Evolutionary conservation across 768 basidiomycete genomes (phyloP), one percentile per base, ranked within the genome.

Genomic region (Mycena rosella): DNA sequence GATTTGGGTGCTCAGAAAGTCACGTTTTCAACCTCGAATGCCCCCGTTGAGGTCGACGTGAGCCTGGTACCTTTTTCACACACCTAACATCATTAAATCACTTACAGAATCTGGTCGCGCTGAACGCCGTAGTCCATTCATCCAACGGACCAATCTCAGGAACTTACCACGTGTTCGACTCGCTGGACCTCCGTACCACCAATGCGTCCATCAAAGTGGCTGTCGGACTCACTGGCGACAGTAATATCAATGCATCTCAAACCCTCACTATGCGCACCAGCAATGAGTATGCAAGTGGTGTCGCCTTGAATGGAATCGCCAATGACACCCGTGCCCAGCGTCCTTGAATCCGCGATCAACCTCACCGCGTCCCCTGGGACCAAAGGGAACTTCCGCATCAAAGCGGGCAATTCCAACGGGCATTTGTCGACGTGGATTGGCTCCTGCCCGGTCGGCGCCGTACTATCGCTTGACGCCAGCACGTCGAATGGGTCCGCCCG

Each of bases 101-200:
- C 55, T 3, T 47, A 2, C 38, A 85, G 85, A 78, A 78, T 34
- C 57, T 84, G 44, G 72, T 73, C 26, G 78, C 75, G 8, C 70
- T 70, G 2, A 29, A 58, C 26, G 80, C 75, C 5, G 32, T 45
- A 17, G 71, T 85, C 57, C 56, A 63, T 20, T 77, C 80, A 10
- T 48, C 73, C 11, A 85, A 83, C 53, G 81, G 79, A 22, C 74
- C 65, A 11, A 86, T 89, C 57, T 70, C 67, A 3, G 89, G 89
- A 6, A 68, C 63, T 18, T 86, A 82, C 74, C 80, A 79, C 32
- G 75, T 78, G 7, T 73, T 77, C 22, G 75, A 79, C 1, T 76
- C 76, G 5, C 77, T 90, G 26, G 47, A 65, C 17, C 72, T 88
- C 20, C 67, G 53, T 24, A 84, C 84, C 2, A 74, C 73, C n/a